Evolutionary conservation across 2,329 filamentous ascomycete genomes (phyloP).

Genomic region (Pestalotiopsis sp.): DNA sequence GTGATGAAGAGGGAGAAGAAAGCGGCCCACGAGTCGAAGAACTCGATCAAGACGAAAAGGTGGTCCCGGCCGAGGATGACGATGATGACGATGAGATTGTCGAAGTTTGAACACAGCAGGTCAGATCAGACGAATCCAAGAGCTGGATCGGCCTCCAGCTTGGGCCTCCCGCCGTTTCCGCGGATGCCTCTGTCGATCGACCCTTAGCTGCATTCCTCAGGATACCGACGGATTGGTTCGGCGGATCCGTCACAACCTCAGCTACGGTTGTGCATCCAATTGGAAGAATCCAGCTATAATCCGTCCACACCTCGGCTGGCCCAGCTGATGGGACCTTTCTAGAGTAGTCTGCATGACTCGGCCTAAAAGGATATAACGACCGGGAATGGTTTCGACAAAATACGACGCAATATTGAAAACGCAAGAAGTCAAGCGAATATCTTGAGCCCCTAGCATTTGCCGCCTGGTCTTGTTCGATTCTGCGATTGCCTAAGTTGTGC

Average conservation of each 20-base stretch:
- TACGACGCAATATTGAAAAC: neutral
- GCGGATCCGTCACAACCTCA: neutral
- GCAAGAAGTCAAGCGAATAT: neutral
- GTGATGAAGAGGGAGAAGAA: conserved; percentile 66
- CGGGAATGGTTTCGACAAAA: neutral
- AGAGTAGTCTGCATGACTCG: neutral
- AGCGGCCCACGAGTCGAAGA: conserved; percentile 44
- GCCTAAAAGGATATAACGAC: neutral
- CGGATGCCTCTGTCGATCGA: neutral
- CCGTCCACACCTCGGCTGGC: neutral
- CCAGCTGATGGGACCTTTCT: neutral
- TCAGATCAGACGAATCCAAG: neutral
- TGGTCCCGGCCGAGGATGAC: conserved; percentile 30
- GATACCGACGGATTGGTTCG: conserved; percentile 3
- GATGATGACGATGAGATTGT: conserved; percentile 58
- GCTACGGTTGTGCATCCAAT: neutral
- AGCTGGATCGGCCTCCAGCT: neutral
- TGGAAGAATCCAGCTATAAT: neutral
- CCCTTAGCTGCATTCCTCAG: conserved; percentile 2
- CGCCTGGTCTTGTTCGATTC: neutral
- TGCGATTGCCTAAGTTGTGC: neutral
- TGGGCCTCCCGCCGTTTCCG: neutral
- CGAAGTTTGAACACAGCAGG: conserved; percentile 41
- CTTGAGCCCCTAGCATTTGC: neutral
- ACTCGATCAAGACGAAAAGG: conserved; percentile 40